Conservation (phyloP, 768 basidiomycete genomes). For the Nidularia pulvinata region DNA sequence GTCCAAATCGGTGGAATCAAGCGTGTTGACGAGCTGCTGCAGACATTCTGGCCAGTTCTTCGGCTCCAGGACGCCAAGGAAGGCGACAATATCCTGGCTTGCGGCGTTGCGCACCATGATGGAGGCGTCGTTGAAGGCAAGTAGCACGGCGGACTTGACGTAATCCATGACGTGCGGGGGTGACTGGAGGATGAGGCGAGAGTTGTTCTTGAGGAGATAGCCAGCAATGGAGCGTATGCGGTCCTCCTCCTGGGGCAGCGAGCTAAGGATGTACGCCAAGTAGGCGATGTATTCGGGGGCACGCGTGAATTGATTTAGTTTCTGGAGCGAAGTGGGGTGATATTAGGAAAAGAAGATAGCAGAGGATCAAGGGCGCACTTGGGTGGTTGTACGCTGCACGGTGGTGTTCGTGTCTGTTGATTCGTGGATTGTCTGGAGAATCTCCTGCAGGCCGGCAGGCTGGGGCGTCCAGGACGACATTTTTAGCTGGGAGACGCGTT, state of each 20-base stretch:
- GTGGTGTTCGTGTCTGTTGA: constrained; percentile 80
- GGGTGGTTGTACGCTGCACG: constrained; percentile 80
- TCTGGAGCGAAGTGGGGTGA: constrained; percentile 41
- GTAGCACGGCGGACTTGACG: constrained; percentile 75
- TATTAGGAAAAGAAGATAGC: constrained; percentile 10
- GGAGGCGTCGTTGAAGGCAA: constrained; percentile 79
- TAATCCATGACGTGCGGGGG: constrained; percentile 67
- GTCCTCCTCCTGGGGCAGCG: constrained; percentile 82
- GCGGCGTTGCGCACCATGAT: constrained; percentile 94
- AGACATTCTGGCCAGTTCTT: constrained; percentile 96
- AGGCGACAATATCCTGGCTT: constrained; percentile 88
- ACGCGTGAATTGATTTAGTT: constrained; percentile 85
- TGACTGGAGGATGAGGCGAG: constrained; percentile 71
- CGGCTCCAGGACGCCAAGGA: constrained; percentile 87
- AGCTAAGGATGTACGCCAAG: constrained; percentile 90
- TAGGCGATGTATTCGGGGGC: constrained; percentile 96
- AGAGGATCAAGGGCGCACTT: constrained; percentile 48
- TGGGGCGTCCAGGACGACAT: constrained; percentile 86
- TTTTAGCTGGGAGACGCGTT: constrained; percentile 38
- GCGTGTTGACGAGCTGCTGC: constrained; percentile 75
- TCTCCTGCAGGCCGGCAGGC: constrained; percentile 86
- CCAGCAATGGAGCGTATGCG: constrained; percentile 96
- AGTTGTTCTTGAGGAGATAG: constrained; percentile 96
- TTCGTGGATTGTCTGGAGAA: constrained; percentile 88
- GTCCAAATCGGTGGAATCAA: constrained; percentile 74